Evolutionary conservation across 768 basidiomycete species (phyloP), one percentile per base, ranked within the genome.

Genomic region (Kondoa malvinella): DNA sequence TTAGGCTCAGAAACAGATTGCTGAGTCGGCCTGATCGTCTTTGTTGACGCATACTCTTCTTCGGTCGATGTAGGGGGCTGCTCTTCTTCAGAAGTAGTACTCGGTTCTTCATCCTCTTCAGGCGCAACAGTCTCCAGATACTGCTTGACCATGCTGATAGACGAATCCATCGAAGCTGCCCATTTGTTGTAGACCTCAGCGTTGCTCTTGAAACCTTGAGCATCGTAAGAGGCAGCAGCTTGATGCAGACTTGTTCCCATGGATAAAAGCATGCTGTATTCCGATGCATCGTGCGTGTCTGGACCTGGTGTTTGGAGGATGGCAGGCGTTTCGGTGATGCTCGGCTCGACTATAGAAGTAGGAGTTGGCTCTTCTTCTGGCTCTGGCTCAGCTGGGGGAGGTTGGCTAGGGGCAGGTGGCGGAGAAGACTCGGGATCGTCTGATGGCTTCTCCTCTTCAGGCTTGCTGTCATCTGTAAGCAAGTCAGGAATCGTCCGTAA

Each of bases 291-390:
- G n/a, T 63, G 61, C 29, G 3, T 27, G 29, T 27, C 32, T 8
- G 61, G 61, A 3, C 29, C 29, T 32, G 16, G 16, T 3, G 61
- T 33, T 27, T 27, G 27, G 16, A 63, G 61, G 32, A 63, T 63
- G 32, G 61, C 61, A 16, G 61, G 61, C 27, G 32, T 63, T 4
- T 25, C 57, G 12, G 61, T 63, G 32, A 63, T 63, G 32, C 8
- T 33, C 12, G 61, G 61, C 32, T 63, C 61, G 3, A 21, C 17
- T 17, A 3, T 33, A 21, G 61, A 30, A 31, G 58, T 60, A 31
- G 27, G n/a, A 31, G 27, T 60, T 25, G 58, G 50, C n/a, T 21
- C 30, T 29, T 59, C n/a, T 12, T 21, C n/a, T 21, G 57, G 30
- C 57, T 21, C 12, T 21, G 8, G 12, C 57, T 21, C 8, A 3